phyloP scores from a whole-genome alignment of 257 asterid genomes.

The Phtheirospermum japonicum region DNA sequence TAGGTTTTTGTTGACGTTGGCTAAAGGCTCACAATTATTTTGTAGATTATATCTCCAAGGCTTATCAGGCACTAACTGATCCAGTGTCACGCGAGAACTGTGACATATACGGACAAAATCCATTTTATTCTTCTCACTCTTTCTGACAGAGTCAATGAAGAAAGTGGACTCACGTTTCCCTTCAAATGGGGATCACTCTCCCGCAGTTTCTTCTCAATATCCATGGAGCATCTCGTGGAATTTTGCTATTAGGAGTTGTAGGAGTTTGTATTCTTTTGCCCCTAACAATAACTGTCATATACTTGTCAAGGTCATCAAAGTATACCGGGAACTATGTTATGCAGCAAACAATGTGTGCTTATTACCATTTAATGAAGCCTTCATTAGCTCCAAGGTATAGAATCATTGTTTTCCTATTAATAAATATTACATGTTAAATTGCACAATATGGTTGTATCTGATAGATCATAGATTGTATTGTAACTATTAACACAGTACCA shows the following conservation, averaged over 20 bases:
- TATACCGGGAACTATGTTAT: conserved; percentile 97
- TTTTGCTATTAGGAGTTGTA: conserved; percentile 89
- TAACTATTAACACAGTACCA: conserved; percentile 20
- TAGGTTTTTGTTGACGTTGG: conserved; percentile 20
- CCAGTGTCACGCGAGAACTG: conserved; percentile 94
- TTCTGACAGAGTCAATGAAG: conserved; percentile 23
- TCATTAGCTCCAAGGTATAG: conserved; percentile 98
- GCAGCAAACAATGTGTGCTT: conserved; percentile 90
- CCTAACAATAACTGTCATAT: conserved; percentile 81
- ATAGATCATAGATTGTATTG: background rate
- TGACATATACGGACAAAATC: conserved; percentile 59
- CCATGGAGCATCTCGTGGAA: conserved; percentile 95
- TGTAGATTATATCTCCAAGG: conserved; percentile 88
- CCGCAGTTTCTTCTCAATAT: conserved; percentile 89
- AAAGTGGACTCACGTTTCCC: conserved; percentile 25
- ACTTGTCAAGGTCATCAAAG: conserved; percentile 89
- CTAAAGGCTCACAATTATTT: conserved; percentile 77
- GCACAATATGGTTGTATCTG: conserved; percentile 25
- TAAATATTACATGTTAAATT: conserved; percentile 1
- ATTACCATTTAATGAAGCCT: conserved; percentile 94
- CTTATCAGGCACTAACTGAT: conserved; percentile 98
- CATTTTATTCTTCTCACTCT: conserved; percentile 15
- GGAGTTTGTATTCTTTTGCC: conserved; percentile 96
- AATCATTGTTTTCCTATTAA: conserved; percentile 7
- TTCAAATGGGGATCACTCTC: conserved; percentile 98